A percentile compares a stretch with the other conserved stretches of the same genome.
Evolutionary conservation across 352 stramenopile genomes (phyloP).

Genomic region (Thalassiosira mediterranea): DNA sequence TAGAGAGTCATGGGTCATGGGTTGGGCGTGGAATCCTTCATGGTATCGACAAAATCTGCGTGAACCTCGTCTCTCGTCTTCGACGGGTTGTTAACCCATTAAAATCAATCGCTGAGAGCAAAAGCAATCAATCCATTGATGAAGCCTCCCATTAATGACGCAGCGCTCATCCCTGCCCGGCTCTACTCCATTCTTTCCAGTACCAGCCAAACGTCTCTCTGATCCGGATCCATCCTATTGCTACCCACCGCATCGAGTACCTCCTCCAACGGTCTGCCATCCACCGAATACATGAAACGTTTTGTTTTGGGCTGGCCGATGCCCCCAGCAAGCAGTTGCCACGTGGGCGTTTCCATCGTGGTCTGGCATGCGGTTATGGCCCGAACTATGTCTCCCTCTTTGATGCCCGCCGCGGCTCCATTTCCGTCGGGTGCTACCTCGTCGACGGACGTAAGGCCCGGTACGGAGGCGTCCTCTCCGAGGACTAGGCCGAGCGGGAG

Average conservation of each 20-base stretch:
- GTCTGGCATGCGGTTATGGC: slow-evolving; percentile 73
- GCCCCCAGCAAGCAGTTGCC: slow-evolving; percentile 78
- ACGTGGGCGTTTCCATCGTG: slow-evolving; percentile 75
- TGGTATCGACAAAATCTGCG: no score
- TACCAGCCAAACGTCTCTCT: slow-evolving; percentile 66
- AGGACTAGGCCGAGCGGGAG: slow-evolving; percentile 75
- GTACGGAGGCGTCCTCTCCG: slow-evolving; percentile 48
- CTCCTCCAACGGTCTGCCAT: slow-evolving; percentile 70
- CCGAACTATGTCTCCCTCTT: slow-evolving; percentile 71
- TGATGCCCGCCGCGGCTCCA: slow-evolving; percentile 51
- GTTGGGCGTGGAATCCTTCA: no score
- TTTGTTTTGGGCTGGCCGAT: slow-evolving; percentile 77
- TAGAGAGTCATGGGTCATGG: no score
- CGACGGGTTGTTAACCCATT: no score
- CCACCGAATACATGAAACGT: slow-evolving; percentile 71
- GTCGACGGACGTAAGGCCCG: slow-evolving; percentile 61
- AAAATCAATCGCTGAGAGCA: no score
- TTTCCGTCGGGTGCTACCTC: slow-evolving; percentile 58
- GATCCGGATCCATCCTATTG: slow-evolving; percentile 73
- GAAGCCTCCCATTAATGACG: no score
- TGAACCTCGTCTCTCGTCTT: no score
- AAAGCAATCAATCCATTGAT: no score
- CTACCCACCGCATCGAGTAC: slow-evolving; percentile 70
- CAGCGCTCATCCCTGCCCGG: background rate
- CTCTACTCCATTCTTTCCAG: slow-evolving; percentile 56